Base-by-base conservation (phyloP, 2,329 filamentous ascomycete species). In the Talaromyces sp. region DNA sequence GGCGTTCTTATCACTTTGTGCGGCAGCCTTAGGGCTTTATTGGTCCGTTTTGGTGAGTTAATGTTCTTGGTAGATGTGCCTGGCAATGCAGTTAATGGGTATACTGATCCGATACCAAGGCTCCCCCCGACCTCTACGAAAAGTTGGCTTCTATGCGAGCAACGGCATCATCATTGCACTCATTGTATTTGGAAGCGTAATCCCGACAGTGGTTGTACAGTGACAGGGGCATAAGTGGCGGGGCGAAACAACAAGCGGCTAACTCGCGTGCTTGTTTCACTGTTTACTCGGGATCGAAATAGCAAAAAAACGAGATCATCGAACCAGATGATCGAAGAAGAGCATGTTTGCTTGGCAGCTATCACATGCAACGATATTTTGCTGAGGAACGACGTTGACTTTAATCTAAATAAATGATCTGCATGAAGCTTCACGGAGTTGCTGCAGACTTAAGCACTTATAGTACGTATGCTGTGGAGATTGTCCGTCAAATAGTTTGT, bases 1-100 rank as follows among this genome's bases (percentile, higher is more conserved):
- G 85, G 85, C 2, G 84, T 87, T 0, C 86, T 86, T 65, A 79
- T 87, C 65, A 86, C 3, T 77, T 86, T 60, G 79, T 85, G 1
- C 76, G 84, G 7, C 81, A 83, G 63, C 80, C 79, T 0, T 84
- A 80, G 79, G 81, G 81, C 0, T 84, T 84, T 67, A 79, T 83
- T 60, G 77, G 80, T 6, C 70, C 71, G 0, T 44, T 44, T 21
- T 44, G 40, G 40, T 44, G 9, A 44, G 18, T 12, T 23, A 5
- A 5, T 12, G 40, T 21, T 21, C 77, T 77, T 64, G 74, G 73
- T 76, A 46, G 14, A 46, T 46, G 42, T 14, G 11, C 5, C 21
- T 25, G 21, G 42, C 23, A 14, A 25, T 1, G 42, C n/a, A n/a
- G n/a, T n/a, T n/a, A n/a, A n/a, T n/a, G n/a, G n/a, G n/a, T 14